A percentile compares a stretch with the other conserved stretches of the same genome.
Evolutionary conservation across 352 stramenopile genomes (phyloP).

Genomic region (Phytophthora megakarya): DNA sequence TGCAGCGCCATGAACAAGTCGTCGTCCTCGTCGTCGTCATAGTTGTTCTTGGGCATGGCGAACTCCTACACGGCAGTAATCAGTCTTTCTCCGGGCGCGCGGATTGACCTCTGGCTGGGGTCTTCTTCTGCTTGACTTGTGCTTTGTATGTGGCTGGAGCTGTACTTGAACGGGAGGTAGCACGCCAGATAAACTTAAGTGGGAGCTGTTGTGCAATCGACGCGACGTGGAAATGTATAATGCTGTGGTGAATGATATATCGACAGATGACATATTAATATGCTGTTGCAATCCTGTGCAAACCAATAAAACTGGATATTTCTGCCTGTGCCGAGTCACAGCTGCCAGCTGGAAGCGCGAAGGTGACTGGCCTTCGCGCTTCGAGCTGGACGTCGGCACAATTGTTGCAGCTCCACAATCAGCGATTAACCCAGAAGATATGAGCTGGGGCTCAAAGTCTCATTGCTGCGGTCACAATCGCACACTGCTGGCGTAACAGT

Average conservation of each 20-base stretch:
- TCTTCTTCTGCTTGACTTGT: slow-evolving; percentile 27
- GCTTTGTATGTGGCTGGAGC: slow-evolving; percentile 24
- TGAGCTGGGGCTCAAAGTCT: neutral
- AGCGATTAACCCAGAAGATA: slow-evolving; percentile 17
- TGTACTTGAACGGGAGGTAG: slow-evolving; percentile 25
- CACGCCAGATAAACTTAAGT: slow-evolving; percentile 27
- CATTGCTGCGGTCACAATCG: slow-evolving; percentile 9
- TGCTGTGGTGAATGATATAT: neutral
- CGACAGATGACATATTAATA: neutral
- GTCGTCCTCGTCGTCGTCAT: slow-evolving; percentile 88
- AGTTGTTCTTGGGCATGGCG: slow-evolving; percentile 69
- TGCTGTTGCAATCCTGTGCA: slow-evolving; percentile 3
- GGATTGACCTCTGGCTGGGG: slow-evolving; percentile 38
- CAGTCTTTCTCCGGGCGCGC: slow-evolving; percentile 28
- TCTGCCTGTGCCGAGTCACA: slow-evolving; percentile 6
- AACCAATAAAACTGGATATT: slow-evolving; percentile 34
- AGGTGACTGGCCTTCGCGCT: slow-evolving; percentile 14
- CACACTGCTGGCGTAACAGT: slow-evolving; percentile 22
- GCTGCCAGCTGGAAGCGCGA: too few relatives aligned
- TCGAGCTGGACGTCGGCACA: slow-evolving; percentile 21
- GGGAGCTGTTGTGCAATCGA: slow-evolving; percentile 33
- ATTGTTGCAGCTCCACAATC: slow-evolving; percentile 9
- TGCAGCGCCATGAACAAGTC: slow-evolving; percentile 85
- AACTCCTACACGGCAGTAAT: slow-evolving; percentile 23
- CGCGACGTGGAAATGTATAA: slow-evolving; percentile 10